Evolutionary conservation across 129 eudicot genomes (phyloP).

Genomic region (Centaurea solstitialis): DNA sequence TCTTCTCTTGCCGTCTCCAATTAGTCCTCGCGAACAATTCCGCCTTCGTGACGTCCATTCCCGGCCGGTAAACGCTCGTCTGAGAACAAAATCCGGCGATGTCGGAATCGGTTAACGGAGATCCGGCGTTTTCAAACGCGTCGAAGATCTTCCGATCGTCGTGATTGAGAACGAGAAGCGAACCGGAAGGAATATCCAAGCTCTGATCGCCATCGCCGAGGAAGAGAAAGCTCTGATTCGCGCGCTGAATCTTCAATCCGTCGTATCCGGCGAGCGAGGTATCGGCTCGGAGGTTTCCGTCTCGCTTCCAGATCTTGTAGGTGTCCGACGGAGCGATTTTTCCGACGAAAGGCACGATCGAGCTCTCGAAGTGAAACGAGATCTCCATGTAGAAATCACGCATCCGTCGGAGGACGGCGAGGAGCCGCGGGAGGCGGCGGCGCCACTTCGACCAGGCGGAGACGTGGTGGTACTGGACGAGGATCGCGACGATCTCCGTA

Average conservation of each 20-base stretch:
- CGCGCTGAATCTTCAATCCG: constrained; percentile 90
- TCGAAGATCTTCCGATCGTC: constrained; percentile 79
- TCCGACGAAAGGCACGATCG: constrained; percentile 86
- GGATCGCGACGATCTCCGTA: constrained; percentile 51
- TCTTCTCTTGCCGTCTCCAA: constrained; percentile 91
- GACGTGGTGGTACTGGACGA: constrained; percentile 81
- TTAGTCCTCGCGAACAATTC: constrained; percentile 65
- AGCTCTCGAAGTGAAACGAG: constrained; percentile 84
- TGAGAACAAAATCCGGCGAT: constrained; percentile 64
- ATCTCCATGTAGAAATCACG: constrained; percentile 95
- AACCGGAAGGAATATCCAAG: constrained; percentile 57
- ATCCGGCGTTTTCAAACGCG: constrained; percentile 90
- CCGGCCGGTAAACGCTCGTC: constrained; percentile 91
- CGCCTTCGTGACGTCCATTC: constrained; percentile 94
- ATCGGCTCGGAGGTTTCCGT: constrained; percentile 85
- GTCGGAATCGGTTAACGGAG: constrained; percentile 62
- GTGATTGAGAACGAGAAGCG: constrained; percentile 74
- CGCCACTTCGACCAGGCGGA: constrained; percentile 96
- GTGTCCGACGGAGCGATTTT: constrained; percentile 96
- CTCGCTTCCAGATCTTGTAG: constrained; percentile 94
- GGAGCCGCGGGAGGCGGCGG: constrained; percentile 75
- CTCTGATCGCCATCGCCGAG: constrained; percentile 66
- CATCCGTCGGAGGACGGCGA: constrained; percentile 72
- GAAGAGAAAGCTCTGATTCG: constrained; percentile 92
- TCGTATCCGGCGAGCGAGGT: constrained; percentile 94